Conservation (phyloP, 768 basidiomycete species). For the Hericium coralloides region DNA sequence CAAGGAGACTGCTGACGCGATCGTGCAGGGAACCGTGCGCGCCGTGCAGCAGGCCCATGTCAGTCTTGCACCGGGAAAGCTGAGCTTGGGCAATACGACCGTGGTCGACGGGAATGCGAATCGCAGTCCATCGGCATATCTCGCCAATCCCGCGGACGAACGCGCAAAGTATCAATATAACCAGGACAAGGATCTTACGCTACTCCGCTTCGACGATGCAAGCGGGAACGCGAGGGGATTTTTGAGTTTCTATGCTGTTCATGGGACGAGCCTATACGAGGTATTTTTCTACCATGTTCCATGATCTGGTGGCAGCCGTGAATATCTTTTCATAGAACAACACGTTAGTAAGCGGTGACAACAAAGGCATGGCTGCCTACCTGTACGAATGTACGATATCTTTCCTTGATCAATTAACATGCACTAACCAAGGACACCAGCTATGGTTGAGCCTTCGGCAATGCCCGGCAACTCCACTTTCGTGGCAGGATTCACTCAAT, state of each 20-base stretch:
- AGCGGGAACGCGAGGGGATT: slow-evolving; percentile 54
- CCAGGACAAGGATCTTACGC: slow-evolving; percentile 66
- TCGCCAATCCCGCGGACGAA: slow-evolving; percentile 66
- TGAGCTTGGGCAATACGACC: slow-evolving; percentile 62
- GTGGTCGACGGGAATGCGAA: slow-evolving; percentile 64
- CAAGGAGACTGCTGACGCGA: slow-evolving; percentile 60
- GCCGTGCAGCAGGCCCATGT: slow-evolving; percentile 63
- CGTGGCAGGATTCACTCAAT: slow-evolving; percentile 68
- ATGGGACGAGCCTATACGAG: slow-evolving; percentile 74
- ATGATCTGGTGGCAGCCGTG: not conserved
- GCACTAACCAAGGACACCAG: slow-evolving; percentile 23
- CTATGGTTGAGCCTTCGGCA: slow-evolving; percentile 50
- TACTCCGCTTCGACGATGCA: slow-evolving; percentile 55
- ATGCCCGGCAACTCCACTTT: slow-evolving; percentile 66
- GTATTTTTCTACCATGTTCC: slow-evolving; percentile 24
- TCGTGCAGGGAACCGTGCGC: slow-evolving; percentile 57
- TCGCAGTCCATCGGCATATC: slow-evolving; percentile 67
- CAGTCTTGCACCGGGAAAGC: slow-evolving; percentile 47
- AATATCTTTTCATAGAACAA: slow-evolving; percentile 46
- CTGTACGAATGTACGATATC: slow-evolving; percentile 55
- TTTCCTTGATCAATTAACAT: not conserved
- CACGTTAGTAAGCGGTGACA: slow-evolving; percentile 71
- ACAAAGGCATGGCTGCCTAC: slow-evolving; percentile 82
- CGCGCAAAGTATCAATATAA: slow-evolving; percentile 58
- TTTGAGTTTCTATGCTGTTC: slow-evolving; percentile 69